A percentile compares a stretch with the other conserved stretches of the same genome.
These are phyloP conservation scores for Coemansia sp. DNA, from an alignment of 192 early-diverging fungal species.

Conservation along the genomic window DNA sequence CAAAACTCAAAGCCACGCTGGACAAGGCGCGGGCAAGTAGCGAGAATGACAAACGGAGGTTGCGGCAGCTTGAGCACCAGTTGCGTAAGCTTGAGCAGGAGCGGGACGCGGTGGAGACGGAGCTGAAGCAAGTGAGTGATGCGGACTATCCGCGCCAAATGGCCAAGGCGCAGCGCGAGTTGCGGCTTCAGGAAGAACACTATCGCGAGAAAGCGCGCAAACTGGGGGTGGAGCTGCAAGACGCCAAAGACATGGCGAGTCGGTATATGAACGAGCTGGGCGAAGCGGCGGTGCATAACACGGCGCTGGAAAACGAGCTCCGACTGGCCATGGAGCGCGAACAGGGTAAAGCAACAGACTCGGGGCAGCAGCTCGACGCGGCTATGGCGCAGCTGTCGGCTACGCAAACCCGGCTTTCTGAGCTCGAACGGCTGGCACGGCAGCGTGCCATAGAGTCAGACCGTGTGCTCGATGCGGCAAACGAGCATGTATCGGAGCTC, in stretches of 20 bases:
- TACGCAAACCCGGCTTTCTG: conserved; percentile 17
- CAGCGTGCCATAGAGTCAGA: conserved; percentile 31
- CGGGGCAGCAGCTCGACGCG: conserved; percentile 27
- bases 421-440: conserved; percentile 36
- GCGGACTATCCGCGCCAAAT: conserved; percentile 31
- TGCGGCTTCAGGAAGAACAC: conserved; percentile 32
- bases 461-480: conserved; percentile 33
- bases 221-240: conserved; percentile 26
- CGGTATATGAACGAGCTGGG: conserved; percentile 47
- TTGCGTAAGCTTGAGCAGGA: conserved; percentile 41
- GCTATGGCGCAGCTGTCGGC: conserved; percentile 16
- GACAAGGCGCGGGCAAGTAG: conserved; percentile 14
- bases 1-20: conserved; percentile 21
- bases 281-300: conserved; percentile 42
- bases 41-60: conserved; percentile 26
- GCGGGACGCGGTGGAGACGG: conserved; percentile 17
- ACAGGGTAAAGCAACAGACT: conserved; percentile 1
- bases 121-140: conserved; percentile 20
- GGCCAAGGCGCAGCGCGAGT: conserved; percentile 16
- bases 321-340: conserved; percentile 25
- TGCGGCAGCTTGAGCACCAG: conserved; percentile 28
- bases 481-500: conserved; percentile 30
- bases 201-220: conserved; percentile 31
- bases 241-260: conserved; percentile 31
- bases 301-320: conserved; percentile 46